Evolutionary conservation across 345 rosid species (phyloP).

Genomic region (Eucalyptus guilfoylei): DNA sequence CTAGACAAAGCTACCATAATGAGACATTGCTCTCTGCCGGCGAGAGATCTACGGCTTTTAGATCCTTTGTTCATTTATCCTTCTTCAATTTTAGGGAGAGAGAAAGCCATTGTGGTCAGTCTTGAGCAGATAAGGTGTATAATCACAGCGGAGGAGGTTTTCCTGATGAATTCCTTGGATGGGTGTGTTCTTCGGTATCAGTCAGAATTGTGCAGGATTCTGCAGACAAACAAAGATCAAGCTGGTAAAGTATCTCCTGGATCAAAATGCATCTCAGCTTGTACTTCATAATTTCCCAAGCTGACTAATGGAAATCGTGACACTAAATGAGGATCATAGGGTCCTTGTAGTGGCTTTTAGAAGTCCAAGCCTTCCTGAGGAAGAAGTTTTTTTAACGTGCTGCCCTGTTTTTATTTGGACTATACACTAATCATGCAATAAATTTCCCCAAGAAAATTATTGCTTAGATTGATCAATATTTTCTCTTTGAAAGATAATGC

Average conservation of each 20-base stretch:
- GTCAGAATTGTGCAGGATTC: constrained; percentile 76
- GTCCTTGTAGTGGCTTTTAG: background rate
- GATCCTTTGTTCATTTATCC: constrained; percentile 97
- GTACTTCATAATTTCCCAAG: background rate
- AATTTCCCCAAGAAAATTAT: background rate
- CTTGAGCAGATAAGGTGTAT: constrained; percentile 93
- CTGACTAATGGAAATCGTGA: background rate
- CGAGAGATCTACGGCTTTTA: constrained; percentile 82
- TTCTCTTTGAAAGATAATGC: background rate
- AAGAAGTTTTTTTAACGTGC: background rate
- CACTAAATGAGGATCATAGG: background rate
- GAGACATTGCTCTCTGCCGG: constrained; percentile 91
- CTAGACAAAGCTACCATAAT: constrained; percentile 83
- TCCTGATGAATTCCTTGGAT: constrained; percentile 87
- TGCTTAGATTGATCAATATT: background rate
- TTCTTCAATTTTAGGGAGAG: constrained; percentile 80
- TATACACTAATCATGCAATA: background rate
- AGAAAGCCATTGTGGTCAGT: constrained; percentile 86
- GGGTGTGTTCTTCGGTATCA: constrained; percentile 61
- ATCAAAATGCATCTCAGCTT: background rate
- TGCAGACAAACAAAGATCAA: constrained; percentile 51
- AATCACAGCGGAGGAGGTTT: constrained; percentile 88
- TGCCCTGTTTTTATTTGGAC: background rate
- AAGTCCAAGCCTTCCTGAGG: background rate
- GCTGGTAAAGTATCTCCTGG: constrained; percentile 22